A percentile compares a stretch with the other conserved stretches of the same genome.
Conservation (phyloP, 2,329 filamentous ascomycete genomes). For the Leptosphaerulina australis region DNA sequence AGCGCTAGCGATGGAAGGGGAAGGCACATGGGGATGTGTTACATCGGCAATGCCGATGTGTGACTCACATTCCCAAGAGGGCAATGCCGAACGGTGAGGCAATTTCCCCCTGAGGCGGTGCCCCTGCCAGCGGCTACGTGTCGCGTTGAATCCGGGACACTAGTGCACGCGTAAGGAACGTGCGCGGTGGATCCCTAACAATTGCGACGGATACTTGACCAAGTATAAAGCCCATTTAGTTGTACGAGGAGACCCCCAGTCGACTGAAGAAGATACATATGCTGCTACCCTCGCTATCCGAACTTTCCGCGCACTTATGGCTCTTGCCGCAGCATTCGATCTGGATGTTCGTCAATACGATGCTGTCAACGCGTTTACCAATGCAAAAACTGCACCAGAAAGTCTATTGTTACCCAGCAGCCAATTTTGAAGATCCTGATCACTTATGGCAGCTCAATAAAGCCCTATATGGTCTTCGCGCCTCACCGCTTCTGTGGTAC, state of each 20-base stretch:
- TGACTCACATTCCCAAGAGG: too few species aligned
- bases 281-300: conserved; percentile 28
- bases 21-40: too few species aligned
- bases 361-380: conserved; percentile 29
- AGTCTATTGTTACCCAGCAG: conserved; percentile 7
- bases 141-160: too few species aligned
- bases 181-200: too few species aligned
- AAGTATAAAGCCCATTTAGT: conserved; percentile 23
- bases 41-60: too few species aligned
- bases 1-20: too few species aligned
- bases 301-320: conserved; percentile 27
- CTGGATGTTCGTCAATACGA: conserved; percentile 28
- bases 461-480: conserved; percentile 28
- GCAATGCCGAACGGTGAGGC: too few species aligned
- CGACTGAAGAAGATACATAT: conserved; percentile 20
- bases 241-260: conserved; percentile 22
- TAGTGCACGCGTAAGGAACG: too few species aligned
- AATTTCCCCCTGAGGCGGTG: too few species aligned
- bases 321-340: conserved; percentile 27
- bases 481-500: conserved; percentile 24
- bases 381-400: conserved; percentile 6
- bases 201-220: conserved; percentile 19
- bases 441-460: conserved; percentile 13
- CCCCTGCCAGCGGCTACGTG: too few species aligned
- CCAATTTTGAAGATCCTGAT: not conserved